phyloP scores from a whole-genome alignment of 2,329 filamentous ascomycete genomes.

The Atkinsonella texensis region DNA sequence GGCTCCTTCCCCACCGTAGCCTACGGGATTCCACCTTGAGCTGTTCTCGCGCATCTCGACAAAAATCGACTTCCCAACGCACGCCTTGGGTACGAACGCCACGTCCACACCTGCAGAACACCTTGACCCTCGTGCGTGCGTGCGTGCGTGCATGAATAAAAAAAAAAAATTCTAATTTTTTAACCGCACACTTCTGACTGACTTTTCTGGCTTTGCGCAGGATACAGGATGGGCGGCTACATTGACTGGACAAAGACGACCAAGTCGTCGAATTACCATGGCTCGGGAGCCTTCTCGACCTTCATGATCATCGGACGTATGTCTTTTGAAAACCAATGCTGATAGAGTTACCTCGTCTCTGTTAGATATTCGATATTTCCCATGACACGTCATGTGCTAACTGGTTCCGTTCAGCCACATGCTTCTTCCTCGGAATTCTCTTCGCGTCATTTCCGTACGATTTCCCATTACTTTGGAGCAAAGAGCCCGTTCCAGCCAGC shows the following conservation, averaged over 20 bases:
- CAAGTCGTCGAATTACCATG: constrained; percentile 43
- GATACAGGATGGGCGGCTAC: constrained; percentile 20
- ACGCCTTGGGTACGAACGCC: neutral
- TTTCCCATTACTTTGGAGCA: constrained; percentile 76
- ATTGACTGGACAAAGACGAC: constrained; percentile 47
- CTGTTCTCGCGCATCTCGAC: neutral
- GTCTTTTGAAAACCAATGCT: constrained; percentile 24
- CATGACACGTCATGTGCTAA: neutral
- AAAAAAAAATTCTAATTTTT: no score
- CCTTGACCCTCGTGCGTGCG: neutral
- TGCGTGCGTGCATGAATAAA: no score
- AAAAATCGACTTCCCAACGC: neutral
- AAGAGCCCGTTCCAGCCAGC: constrained; percentile 45
- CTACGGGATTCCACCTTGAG: neutral
- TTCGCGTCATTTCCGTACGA: constrained; percentile 96
- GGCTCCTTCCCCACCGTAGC: neutral
- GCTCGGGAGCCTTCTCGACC: constrained; percentile 72
- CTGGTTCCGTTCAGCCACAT: constrained; percentile 49
- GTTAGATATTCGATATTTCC: neutral
- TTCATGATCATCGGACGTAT: constrained; percentile 93
- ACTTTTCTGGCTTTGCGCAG: neutral
- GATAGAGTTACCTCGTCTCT: constrained; percentile 3
- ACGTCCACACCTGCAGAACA: neutral
- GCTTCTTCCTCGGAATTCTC: constrained; percentile 96
- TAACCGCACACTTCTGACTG: no score